Evolutionary conservation across 768 basidiomycete species (phyloP).

Genomic region (Pleurotus tuoliensis): DNA sequence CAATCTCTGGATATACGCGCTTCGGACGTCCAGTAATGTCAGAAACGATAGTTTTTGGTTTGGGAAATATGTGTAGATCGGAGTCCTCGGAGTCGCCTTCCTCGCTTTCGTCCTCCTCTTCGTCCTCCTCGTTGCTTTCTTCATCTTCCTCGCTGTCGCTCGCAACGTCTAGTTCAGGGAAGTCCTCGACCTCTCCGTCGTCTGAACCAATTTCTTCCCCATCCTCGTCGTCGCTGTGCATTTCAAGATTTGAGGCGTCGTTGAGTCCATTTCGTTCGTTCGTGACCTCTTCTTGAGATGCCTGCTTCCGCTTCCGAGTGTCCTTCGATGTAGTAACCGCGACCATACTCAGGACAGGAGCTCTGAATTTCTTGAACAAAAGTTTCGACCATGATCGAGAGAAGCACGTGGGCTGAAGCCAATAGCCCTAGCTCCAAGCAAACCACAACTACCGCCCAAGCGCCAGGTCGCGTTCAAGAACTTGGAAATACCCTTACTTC

Average conservation of each 20-base stretch:
- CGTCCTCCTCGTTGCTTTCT: constrained; percentile 36
- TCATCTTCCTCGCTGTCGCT: constrained; percentile 53
- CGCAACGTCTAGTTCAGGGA: constrained; percentile 61
- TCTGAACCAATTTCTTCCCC: constrained; percentile 43
- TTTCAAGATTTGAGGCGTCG: constrained; percentile 52
- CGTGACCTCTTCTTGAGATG: constrained; percentile 33
- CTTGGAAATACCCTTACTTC: background rate
- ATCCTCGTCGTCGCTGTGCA: constrained; percentile 72
- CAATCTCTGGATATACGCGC: constrained; percentile 83
- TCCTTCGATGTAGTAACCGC: constrained; percentile 27
- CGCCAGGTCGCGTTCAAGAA: constrained; percentile 1
- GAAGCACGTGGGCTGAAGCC: constrained; percentile 14
- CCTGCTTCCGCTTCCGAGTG: constrained; percentile 59
- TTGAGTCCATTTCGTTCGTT: constrained; percentile 25
- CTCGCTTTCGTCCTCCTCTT: constrained; percentile 25
- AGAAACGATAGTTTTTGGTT: constrained; percentile 67
- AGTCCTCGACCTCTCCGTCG: constrained; percentile 64
- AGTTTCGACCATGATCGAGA: constrained; percentile 13
- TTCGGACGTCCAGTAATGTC: constrained; percentile 83
- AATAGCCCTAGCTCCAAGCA: constrained; percentile 22
- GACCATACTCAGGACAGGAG: constrained; percentile 23
- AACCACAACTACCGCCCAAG: constrained; percentile 17
- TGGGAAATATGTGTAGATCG: constrained; percentile 54
- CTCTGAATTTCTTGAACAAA: constrained; percentile 19
- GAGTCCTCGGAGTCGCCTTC: constrained; percentile 39